Conservation (phyloP, 768 basidiomycete species). For the Tulasnella sp. region DNA sequence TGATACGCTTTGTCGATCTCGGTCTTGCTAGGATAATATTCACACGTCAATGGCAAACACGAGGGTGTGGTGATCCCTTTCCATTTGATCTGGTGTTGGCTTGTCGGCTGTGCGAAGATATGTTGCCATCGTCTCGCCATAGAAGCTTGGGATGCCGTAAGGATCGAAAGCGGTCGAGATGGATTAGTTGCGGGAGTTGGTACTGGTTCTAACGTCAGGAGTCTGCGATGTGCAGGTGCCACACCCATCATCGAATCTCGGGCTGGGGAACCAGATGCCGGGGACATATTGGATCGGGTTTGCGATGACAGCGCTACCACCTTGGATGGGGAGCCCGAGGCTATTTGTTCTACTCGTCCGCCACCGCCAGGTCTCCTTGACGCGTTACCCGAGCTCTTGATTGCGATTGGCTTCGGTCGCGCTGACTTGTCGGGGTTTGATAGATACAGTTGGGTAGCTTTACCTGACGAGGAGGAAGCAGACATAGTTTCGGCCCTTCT, state of each 20-base stretch:
- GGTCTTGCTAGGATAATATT: conserved; percentile 67
- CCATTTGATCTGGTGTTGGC: conserved; percentile 89
- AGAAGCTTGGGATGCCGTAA: conserved; percentile 54
- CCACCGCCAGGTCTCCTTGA: neutral
- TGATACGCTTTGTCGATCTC: conserved; percentile 72
- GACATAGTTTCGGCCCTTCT: neutral
- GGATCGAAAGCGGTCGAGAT: conserved; percentile 45
- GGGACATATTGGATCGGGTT: conserved; percentile 6
- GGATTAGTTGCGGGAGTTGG: conserved; percentile 46
- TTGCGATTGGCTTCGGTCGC: conserved; percentile 1
- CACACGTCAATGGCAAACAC: conserved; percentile 83
- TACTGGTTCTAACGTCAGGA: neutral
- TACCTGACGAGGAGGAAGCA: neutral
- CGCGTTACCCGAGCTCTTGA: conserved; percentile 1
- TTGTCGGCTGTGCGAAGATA: conserved; percentile 57
- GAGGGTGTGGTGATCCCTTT: conserved; percentile 71
- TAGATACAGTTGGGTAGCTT: neutral
- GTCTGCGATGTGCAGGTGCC: neutral
- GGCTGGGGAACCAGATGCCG: conserved; percentile 2
- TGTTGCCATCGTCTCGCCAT: conserved; percentile 90
- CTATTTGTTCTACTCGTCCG: too few relatives aligned
- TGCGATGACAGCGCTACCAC: neutral
- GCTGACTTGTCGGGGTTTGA: neutral
- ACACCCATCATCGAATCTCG: neutral
- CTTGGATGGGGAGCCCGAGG: neutral